Evolutionary conservation across 495 filamentous ascomycete genomes (phyloP), one percentile per base, ranked within the genome.

Genomic region (Aspergillus conjunctus): DNA sequence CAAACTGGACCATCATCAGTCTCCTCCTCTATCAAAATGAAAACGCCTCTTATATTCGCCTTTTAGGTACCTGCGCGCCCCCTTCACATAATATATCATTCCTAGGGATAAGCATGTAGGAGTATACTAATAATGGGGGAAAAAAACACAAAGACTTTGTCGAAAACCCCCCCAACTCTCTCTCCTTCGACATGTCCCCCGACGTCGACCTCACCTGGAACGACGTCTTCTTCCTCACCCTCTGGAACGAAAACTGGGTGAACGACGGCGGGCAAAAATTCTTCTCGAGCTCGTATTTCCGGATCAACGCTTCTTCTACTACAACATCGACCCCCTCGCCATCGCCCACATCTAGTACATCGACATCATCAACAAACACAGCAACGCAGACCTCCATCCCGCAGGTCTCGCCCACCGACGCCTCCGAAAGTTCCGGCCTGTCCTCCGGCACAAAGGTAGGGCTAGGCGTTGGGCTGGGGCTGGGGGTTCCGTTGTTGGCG

Each of bases 141-240:
- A n/a, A 20, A 2, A 14, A 11, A 48, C 51, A 18, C 20, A 45
- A 39, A 61, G 59, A 54, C 34, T 51, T 44, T n/a, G 59, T 51
- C 20, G 26, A 56, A 41, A 43, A 61, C 26, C 46, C 43, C 15
- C 51, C 59, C 31, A 56, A 33, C 33, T 41, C n/a, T 2, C 37
- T 51, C 45, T 56, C 43, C 8, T 61, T 56, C 59, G n/a, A 61
- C 46, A 61, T 61, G 59, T 44, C 7, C 22, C 59, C 59, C 7
- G 33, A 32, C 33, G 52, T 61, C 45, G 21, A 61, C 52, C 52
- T 61, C 18, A 21, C 53, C 37, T 61, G 59, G 59, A 61, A 61
- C 46, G 39, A 61, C 59, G 59, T 61, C 34, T 61, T 61, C 59
- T 61, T 61, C 59, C n/a, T 56, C 20, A 51, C 59, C 33, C 45